phyloP scores from a whole-genome alignment of 306 rosid genomes.

The Alnus rubra region DNA sequence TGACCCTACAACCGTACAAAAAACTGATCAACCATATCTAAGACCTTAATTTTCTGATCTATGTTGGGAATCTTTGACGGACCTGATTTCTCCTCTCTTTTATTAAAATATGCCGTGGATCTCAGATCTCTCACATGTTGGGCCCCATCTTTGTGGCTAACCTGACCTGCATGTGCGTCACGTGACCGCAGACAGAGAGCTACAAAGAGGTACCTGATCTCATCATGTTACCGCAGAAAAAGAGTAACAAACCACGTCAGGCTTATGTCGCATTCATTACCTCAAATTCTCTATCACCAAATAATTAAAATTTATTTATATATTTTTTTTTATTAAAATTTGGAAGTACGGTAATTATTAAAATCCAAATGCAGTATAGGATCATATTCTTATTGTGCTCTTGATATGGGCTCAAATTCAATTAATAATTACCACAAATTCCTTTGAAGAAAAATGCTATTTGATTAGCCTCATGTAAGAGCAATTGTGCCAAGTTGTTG shows the following conservation, averaged over 20 bases:
- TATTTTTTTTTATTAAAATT: too few relatives aligned
- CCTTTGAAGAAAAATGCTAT: too few relatives aligned
- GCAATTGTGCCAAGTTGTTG: too few relatives aligned
- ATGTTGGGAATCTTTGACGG: slow-evolving; percentile 19
- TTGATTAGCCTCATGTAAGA: too few relatives aligned
- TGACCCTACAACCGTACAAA: neutral
- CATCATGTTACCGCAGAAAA: neutral
- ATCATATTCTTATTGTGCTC: too few relatives aligned
- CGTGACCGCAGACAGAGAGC: slow-evolving; percentile 23
- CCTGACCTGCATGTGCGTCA: slow-evolving; percentile 37
- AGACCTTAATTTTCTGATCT: neutral
- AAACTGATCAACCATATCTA: neutral
- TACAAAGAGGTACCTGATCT: slow-evolving; percentile 4
- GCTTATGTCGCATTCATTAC: too few relatives aligned
- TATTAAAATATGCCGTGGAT: neutral
- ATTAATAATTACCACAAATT: too few relatives aligned
- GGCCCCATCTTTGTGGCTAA: slow-evolving; percentile 13
- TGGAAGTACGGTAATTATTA: too few relatives aligned
- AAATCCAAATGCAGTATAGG: too few relatives aligned
- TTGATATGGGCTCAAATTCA: too few relatives aligned
- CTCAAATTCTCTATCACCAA: too few relatives aligned
- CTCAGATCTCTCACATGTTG: slow-evolving; percentile 28
- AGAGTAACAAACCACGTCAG: neutral
- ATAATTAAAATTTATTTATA: too few relatives aligned
- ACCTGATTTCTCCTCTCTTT: neutral